Conservation (phyloP, 345 rosid genomes). For the Turritis glabra region DNA sequence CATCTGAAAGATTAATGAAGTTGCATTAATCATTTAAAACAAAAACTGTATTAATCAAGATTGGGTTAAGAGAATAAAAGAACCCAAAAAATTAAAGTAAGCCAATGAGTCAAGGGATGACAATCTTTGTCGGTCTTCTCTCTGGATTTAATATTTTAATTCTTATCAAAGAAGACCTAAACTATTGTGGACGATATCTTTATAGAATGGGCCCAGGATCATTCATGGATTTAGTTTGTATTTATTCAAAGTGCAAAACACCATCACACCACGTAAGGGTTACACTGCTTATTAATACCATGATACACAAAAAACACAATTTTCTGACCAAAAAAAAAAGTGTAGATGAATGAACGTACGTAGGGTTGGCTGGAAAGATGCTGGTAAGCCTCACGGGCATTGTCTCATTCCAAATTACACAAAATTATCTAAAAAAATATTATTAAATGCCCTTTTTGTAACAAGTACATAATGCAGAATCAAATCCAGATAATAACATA, state of each 20-base stretch:
- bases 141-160: not conserved
- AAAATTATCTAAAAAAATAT: not conserved
- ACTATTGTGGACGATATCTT: not conserved
- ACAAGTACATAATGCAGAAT: too few species aligned
- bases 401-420: not conserved
- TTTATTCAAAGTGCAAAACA: not conserved
- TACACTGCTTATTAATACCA: not conserved
- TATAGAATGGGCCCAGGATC: not conserved
- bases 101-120: slow-evolving; percentile 6
- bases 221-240: not conserved
- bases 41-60: not conserved
- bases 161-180: not conserved
- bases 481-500: too few species aligned
- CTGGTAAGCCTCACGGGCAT: not conserved
- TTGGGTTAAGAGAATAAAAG: not conserved
- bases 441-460: not conserved
- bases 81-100: not conserved
- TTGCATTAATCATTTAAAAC: not conserved
- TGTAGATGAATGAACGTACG: not conserved
- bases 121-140: slow-evolving; percentile 32
- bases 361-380: slow-evolving; percentile 14
- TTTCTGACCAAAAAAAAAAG: not conserved
- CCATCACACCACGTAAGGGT: not conserved
- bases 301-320: not conserved
- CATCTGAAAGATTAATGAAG: slow-evolving; percentile 12